Percentiles rank a stretch among this genome's conserved stretches.
These are phyloP conservation scores for Lasiodiplodia citricola DNA, from an alignment of 2,329 filamentous ascomycete genomes.

Conservation along the genomic window DNA sequence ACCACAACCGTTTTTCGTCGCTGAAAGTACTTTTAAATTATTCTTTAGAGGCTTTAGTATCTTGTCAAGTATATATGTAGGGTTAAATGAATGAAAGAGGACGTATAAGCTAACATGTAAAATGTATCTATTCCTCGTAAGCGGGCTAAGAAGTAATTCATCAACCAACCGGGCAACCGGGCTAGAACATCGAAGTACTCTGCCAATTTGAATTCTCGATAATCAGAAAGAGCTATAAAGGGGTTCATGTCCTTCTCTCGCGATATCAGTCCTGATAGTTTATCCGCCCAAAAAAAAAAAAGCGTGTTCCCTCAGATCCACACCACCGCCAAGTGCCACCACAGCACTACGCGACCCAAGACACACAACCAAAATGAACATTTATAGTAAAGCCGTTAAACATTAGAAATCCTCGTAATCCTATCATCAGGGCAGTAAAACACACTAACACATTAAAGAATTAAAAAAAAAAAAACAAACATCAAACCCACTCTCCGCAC, in stretches of 20 bases:
- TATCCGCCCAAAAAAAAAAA: too few species aligned
- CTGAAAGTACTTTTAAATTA: neutral
- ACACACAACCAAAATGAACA: neutral
- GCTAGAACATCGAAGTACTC: too few species aligned
- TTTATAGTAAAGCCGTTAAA: neutral
- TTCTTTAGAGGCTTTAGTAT: rapidly evolving
- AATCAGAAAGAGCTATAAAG: too few species aligned
- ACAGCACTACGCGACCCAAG: neutral
- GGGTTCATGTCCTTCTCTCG: too few species aligned
- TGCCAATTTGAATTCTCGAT: too few species aligned
- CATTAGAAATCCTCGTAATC: neutral
- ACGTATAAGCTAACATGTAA: neutral
- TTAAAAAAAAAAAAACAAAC: neutral
- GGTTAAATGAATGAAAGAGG: rapidly evolving
- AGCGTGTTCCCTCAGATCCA: too few species aligned
- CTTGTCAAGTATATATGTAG: neutral
- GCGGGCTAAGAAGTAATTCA: too few species aligned
- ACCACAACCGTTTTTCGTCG: neutral
- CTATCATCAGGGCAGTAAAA: neutral
- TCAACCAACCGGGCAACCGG: too few species aligned
- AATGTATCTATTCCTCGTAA: too few species aligned
- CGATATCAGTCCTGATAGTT: too few species aligned
- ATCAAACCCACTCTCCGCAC: neutral
- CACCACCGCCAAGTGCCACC: too few species aligned
- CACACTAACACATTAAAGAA: neutral